phyloP scores from a whole-genome alignment of 1,284 basidiomycete genomes.

The Ceratorhiza oryzae-sativae region DNA sequence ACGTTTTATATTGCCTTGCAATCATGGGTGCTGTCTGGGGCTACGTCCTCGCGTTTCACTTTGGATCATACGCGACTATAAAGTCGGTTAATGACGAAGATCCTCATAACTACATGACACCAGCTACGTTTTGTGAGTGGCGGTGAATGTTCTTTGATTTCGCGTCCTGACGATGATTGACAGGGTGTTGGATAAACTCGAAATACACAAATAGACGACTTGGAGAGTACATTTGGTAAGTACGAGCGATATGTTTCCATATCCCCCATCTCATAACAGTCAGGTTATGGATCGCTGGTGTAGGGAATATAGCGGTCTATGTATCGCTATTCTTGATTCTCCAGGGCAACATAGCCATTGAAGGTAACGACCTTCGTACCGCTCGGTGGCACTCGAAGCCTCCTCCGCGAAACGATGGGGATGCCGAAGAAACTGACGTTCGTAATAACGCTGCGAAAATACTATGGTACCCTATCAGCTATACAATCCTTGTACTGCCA shows the following conservation, averaged over 20 bases:
- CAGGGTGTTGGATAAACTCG: constrained; percentile 13
- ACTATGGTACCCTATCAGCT: neutral
- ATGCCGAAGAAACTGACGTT: neutral
- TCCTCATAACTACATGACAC: neutral
- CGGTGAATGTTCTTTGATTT: neutral
- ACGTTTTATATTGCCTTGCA: too few species aligned
- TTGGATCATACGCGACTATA: neutral
- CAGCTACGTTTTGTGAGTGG: neutral
- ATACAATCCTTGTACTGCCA: neutral
- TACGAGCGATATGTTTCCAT: neutral
- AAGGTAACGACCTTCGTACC: too few species aligned
- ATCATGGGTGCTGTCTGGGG: neutral
- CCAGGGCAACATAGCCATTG: neutral
- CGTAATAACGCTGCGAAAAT: too few species aligned
- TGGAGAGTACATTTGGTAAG: constrained; percentile 11
- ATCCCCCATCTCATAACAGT: neutral
- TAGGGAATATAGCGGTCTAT: neutral
- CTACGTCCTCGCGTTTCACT: neutral
- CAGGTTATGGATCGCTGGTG: constrained; percentile 1
- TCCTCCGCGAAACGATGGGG: too few species aligned
- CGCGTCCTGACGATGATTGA: neutral
- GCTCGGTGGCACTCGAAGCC: too few species aligned
- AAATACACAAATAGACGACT: neutral
- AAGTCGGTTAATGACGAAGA: too few species aligned
- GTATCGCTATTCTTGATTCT: neutral